Conservation (phyloP, 148 eudicot genomes). For the Rhododendron simsii region DNA sequence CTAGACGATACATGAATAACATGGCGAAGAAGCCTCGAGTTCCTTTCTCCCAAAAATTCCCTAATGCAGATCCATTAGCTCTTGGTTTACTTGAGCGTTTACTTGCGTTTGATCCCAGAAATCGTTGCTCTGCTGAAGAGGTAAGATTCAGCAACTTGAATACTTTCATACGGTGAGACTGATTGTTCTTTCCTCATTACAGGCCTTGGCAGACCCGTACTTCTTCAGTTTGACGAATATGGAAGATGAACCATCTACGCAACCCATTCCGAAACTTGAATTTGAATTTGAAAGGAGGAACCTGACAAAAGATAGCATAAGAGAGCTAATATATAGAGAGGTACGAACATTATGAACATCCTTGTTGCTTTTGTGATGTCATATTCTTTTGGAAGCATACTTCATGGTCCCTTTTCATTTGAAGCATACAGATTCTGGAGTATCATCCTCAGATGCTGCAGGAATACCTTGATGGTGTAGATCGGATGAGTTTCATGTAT, state of each 20-base stretch:
- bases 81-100: slow-evolving; percentile 83
- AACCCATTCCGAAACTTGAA: slow-evolving; percentile 71
- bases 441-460: slow-evolving; percentile 94
- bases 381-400: slow-evolving; percentile 15
- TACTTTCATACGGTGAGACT: neutral
- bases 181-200: slow-evolving; percentile 15
- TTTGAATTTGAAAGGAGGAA: slow-evolving; percentile 82
- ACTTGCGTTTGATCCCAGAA: slow-evolving; percentile 94
- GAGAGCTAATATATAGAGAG: slow-evolving; percentile 90
- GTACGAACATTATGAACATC: slow-evolving; percentile 27
- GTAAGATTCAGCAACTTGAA: slow-evolving; percentile 26
- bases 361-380: neutral
- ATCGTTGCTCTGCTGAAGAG: slow-evolving; percentile 88
- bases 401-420: slow-evolving; percentile 23
- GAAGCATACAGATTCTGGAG: slow-evolving; percentile 78
- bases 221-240: slow-evolving; percentile 65
- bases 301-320: slow-evolving; percentile 63
- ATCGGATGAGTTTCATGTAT: slow-evolving; percentile 83
- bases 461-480: slow-evolving; percentile 74
- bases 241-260: slow-evolving; percentile 66
- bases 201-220: slow-evolving; percentile 85
- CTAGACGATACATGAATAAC: slow-evolving; percentile 69
- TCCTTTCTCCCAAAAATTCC: slow-evolving; percentile 70
- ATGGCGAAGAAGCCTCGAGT: slow-evolving; percentile 74
- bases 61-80: slow-evolving; percentile 82